Evolutionary conservation across 1,139 yeast genomes (phyloP).

Genomic region (Ogataea hybrid): DNA sequence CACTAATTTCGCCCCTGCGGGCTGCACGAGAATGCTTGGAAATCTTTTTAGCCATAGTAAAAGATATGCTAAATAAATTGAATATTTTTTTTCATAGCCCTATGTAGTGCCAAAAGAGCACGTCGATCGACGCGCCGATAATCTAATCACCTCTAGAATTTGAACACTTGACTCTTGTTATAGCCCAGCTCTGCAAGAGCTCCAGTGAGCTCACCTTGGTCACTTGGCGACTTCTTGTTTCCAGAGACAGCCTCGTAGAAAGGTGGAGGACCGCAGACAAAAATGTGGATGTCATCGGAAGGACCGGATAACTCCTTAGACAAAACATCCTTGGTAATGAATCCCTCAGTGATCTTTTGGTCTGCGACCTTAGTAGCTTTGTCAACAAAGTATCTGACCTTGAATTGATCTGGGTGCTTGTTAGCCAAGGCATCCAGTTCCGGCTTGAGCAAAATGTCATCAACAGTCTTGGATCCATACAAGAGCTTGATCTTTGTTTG

Average conservation of each 20-base stretch:
- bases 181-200: constrained; percentile 84
- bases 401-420: constrained; percentile 72
- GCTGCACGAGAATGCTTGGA: constrained; percentile 79
- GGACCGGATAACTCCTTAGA: constrained; percentile 52
- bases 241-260: constrained; percentile 86
- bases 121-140: constrained; percentile 8
- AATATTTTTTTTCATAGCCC: background rate
- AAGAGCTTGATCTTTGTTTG: constrained; percentile 78
- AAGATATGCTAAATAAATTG: constrained; percentile 1
- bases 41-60: constrained; percentile 35
- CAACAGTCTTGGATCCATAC: constrained; percentile 75
- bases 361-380: constrained; percentile 40
- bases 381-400: constrained; percentile 79
- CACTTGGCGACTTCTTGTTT: constrained; percentile 76
- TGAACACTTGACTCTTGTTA: constrained; percentile 83
- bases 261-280: constrained; percentile 93
- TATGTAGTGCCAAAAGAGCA: background rate
- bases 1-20: constrained; percentile 51
- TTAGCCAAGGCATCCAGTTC: constrained; percentile 69
- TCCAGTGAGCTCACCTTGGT: constrained; percentile 95
- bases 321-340: constrained; percentile 69
- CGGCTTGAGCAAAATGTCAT: constrained; percentile 73
- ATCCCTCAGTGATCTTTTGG: constrained; percentile 54
- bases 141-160: constrained; percentile 50
- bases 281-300: constrained; percentile 57